phyloP scores from a whole-genome alignment of 2,329 filamentous ascomycete species.

The Talaromyces amestolkiae region DNA sequence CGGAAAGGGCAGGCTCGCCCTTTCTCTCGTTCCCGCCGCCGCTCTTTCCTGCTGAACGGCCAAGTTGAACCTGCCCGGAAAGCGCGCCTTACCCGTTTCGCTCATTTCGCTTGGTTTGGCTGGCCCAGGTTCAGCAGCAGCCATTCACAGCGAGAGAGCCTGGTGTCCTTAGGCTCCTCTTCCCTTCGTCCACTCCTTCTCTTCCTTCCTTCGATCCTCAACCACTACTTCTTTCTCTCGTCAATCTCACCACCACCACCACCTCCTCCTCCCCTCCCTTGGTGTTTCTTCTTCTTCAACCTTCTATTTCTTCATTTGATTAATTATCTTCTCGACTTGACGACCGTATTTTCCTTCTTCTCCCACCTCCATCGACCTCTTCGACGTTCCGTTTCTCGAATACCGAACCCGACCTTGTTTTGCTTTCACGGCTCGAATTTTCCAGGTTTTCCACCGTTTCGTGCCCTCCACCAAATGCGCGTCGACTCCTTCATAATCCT shows the following conservation, averaged over 20 bases:
- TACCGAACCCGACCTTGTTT: slow-evolving; percentile 2
- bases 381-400: slow-evolving; percentile 17
- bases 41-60: neutral
- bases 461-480: slow-evolving; percentile 27
- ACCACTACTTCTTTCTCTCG: slow-evolving; percentile 18
- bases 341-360: neutral
- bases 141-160: neutral
- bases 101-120: slow-evolving; percentile 24
- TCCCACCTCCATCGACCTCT: slow-evolving; percentile 13
- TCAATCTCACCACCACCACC: slow-evolving; percentile 17
- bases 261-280: slow-evolving; percentile 18
- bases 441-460: slow-evolving; percentile 20
- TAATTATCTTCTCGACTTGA: slow-evolving; percentile 8
- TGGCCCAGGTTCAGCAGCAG: slow-evolving; percentile 23
- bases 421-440: neutral
- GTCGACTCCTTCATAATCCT: slow-evolving; percentile 15
- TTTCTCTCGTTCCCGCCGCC: neutral
- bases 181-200: slow-evolving; percentile 17
- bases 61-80: slow-evolving; percentile 4
- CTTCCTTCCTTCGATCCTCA: slow-evolving; percentile 9
- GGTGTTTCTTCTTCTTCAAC: slow-evolving; percentile 5
- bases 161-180: slow-evolving; percentile 22
- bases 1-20: neutral
- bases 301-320: slow-evolving; percentile 18
- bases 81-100: slow-evolving; percentile 30